phyloP scores from a whole-genome alignment of 2,329 filamentous ascomycete species.

The Fusarium piperis region DNA sequence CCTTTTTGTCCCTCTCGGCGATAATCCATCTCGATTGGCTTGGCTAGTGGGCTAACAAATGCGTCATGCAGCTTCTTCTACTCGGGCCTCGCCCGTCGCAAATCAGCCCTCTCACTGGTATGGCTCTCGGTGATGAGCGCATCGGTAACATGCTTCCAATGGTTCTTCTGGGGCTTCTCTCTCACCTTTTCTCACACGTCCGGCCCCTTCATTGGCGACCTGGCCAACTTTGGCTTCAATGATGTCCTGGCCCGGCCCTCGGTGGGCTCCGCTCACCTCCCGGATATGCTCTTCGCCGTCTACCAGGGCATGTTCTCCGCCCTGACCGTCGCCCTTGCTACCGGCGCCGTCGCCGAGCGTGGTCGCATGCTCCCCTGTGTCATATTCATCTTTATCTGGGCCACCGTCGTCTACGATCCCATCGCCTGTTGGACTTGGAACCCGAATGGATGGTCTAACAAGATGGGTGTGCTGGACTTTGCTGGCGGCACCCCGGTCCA shows the following conservation, averaged over 20 bases:
- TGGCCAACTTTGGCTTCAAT: slow-evolving; percentile 82
- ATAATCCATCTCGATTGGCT: slow-evolving; percentile 1
- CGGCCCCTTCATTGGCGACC: slow-evolving; percentile 78
- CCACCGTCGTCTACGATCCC: slow-evolving; percentile 88
- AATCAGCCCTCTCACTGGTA: slow-evolving; percentile 88
- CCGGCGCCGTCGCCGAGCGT: slow-evolving; percentile 86
- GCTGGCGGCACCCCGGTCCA: slow-evolving; percentile 92
- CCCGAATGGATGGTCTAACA: slow-evolving; percentile 79
- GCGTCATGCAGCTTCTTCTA: slow-evolving; percentile 77
- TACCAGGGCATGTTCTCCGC: slow-evolving; percentile 91
- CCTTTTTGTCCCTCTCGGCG: background rate
- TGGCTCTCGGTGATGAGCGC: slow-evolving; percentile 91
- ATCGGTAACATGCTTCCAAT: slow-evolving; percentile 87
- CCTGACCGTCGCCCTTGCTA: slow-evolving; percentile 86
- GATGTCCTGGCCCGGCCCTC: slow-evolving; percentile 80
- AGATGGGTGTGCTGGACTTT: slow-evolving; percentile 86
- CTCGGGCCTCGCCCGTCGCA: slow-evolving; percentile 86
- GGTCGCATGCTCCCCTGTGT: slow-evolving; percentile 89
- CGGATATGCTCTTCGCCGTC: slow-evolving; percentile 85
- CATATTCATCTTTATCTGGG: slow-evolving; percentile 94
- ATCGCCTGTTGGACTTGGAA: slow-evolving; percentile 98
- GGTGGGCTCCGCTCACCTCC: slow-evolving; percentile 76
- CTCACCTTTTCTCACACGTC: slow-evolving; percentile 83
- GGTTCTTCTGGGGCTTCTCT: slow-evolving; percentile 95
- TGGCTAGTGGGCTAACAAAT: background rate